phyloP scores from a whole-genome alignment of 2,329 filamentous ascomycete genomes.

The Cyanodermella asteris region DNA sequence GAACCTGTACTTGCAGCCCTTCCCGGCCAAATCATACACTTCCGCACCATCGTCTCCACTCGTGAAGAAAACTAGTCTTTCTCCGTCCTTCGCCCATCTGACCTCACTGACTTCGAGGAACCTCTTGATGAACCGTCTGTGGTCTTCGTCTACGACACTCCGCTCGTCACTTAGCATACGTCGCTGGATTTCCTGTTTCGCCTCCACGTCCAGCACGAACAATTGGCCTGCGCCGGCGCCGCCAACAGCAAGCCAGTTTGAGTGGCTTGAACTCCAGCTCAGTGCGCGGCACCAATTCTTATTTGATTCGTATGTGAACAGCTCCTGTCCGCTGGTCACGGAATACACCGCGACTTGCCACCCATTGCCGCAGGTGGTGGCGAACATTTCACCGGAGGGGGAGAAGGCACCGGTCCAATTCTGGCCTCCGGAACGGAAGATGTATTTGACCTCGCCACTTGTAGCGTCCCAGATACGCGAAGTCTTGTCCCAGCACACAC shows the following conservation, averaged over 20 bases:
- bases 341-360: slow-evolving; percentile 1
- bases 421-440: slow-evolving; percentile 1
- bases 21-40: too few relatives aligned
- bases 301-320: background rate
- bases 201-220: slow-evolving; percentile 1
- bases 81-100: too few relatives aligned
- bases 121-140: too few relatives aligned
- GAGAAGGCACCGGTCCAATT: slow-evolving; percentile 3
- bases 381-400: slow-evolving; percentile 1
- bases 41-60: too few relatives aligned
- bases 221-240: background rate
- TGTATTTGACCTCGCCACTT: slow-evolving; percentile 1
- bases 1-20: too few relatives aligned
- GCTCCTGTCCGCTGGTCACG: background rate
- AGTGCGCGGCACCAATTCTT: background rate
- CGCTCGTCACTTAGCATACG: background rate
- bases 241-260: slow-evolving; percentile 1
- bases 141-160: background rate
- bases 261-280: slow-evolving; percentile 1
- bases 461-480: slow-evolving; percentile 1
- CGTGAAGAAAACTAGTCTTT: too few relatives aligned
- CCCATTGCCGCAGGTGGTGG: slow-evolving; percentile 1
- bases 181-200: slow-evolving; percentile 1
- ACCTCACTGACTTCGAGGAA: too few relatives aligned
- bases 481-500: slow-evolving; percentile 2